Base-by-base conservation (phyloP, 495 filamentous ascomycete genomes). In the Bacidia rubella region DNA sequence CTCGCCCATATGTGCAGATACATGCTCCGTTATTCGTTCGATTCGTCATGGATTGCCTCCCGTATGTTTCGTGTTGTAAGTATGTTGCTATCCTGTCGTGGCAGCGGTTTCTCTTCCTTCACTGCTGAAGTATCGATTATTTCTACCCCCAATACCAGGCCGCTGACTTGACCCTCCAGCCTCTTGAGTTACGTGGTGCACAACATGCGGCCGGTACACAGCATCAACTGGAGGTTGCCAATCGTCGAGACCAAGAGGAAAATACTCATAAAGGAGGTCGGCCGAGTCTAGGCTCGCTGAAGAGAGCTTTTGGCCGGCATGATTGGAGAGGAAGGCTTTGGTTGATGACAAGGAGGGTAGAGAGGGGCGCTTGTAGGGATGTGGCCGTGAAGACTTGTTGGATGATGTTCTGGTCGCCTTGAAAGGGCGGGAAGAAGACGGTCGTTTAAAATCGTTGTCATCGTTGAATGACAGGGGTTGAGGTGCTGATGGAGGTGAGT, bases 171-270 rank as follows among this genome's bases (percentile, higher is more conserved):
- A 17, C 29, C 45, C 51, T 3, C 40, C 42, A 22, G 49, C 49
- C 23, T 49, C 48, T 23, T 12, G 23, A 3, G 26, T 41, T 17
- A 57, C 89, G 62, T 95, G 88, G 66, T 95, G 88, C 2, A 93
- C 88, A 7, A 92, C 85, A 65, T 95, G 88, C 9, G 88, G 88
- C n/a, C 88, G 73, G 57, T 95, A 95, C 38, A 95, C 82, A 7
- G 88, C 87, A 64, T 95, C 88, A 11, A 94, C 88, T 2, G 88
- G 88, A 2, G 84, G 83, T 72, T 88, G 87, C 87, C 87, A 94
- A 56, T 95, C 88, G 66, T 94, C 86, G 56, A 90, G 65, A 20
- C 84, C 87, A 21, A 95, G 72, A 3, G 88, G 88, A 54, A 95
- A 94, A 62, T 95, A 94, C 63, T 95, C 88, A 60, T 95, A 95